Evolutionary conservation across 106 monocot species (phyloP), one percentile per base, ranked within the genome.

Genomic region (Platanthera zijinensis): DNA sequence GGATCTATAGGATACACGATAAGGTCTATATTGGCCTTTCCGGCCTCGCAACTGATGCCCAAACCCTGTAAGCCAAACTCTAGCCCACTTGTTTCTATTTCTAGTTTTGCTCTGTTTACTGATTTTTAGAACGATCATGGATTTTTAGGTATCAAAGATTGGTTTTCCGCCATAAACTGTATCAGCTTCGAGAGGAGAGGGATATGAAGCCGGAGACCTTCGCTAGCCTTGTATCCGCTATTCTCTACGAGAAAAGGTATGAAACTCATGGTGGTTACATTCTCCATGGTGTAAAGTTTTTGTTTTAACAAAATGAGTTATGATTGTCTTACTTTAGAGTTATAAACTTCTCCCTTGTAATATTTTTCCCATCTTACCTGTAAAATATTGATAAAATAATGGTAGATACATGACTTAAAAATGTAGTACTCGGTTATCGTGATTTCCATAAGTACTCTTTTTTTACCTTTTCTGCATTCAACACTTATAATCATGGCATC

Each of bases 231-330:
- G 94, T 94, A 7, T 94, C 94, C 3, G 81, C 94, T 12, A 39
- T 94, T 30, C 89, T 94, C 7, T 91, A 91, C 52, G 94, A 90
- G 82, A 94, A 94, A 78, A 94, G 94, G 94, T 94, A 12, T 39
- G 39, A 3, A 39, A 39, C 0, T 39, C 1, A 39, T 39, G 1
- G 39, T 39, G 2, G 39, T 39, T 39, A 39, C 39, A 39, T 39
- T 39, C 39, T 39, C 39, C 39, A 39, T 3, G 39, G 39, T 1
- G 39, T 39, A 39, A 39, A 39, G 2, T 39, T 39, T 39, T 39
- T 39, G 39, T 39, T 39, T 39, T 39, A 39, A 39, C 3, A 39
- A 1, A 39, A 39, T 39, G 39, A 39, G 39, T 39, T 39, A 39
- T 39, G 39, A 39, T 39, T 39, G 39, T 39, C 39, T 39, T 39